These are phyloP conservation scores for Bifiguratus adelaidae DNA, from an alignment of 192 early-diverging fungal genomes.

Conservation along the genomic window DNA sequence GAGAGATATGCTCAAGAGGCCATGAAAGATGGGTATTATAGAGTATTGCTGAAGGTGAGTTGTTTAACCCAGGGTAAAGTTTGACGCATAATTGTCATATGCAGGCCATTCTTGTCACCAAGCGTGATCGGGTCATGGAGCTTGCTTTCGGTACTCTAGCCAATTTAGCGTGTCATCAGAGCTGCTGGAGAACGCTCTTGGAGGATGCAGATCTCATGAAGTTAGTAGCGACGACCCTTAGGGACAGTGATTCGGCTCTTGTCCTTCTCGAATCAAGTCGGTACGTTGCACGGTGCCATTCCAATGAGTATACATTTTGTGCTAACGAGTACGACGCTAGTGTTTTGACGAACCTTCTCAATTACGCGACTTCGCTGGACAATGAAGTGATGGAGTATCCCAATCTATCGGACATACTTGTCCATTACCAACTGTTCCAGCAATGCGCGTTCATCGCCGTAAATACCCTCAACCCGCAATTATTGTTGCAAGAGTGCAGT, in stretches of 20 bases:
- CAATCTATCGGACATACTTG: background rate
- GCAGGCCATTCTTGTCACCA: slow-evolving; percentile 16
- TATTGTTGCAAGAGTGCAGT: slow-evolving; percentile 8
- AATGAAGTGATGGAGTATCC: slow-evolving; percentile 7
- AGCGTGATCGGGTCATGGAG: slow-evolving; percentile 15
- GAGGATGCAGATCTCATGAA: slow-evolving; percentile 16
- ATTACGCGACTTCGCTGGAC: slow-evolving; percentile 5
- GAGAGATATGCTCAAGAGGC: too few species aligned
- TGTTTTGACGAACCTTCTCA: slow-evolving; percentile 9
- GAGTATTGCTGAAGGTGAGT: too few species aligned
- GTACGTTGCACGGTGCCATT: background rate
- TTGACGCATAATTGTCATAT: too few species aligned
- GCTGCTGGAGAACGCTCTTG: slow-evolving; percentile 8
- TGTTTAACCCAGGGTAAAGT: too few species aligned
- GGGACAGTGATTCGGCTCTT: slow-evolving; percentile 13
- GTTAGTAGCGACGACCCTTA: slow-evolving; percentile 9
- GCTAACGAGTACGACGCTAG: background rate
- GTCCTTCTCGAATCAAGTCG: slow-evolving; percentile 12
- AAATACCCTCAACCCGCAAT: slow-evolving; percentile 14
- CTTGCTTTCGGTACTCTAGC: slow-evolving; percentile 19
- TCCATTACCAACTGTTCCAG: slow-evolving; percentile 7
- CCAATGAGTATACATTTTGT: background rate
- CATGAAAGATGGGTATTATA: too few species aligned
- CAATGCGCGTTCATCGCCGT: slow-evolving; percentile 14
- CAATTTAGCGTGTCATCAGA: slow-evolving; percentile 20